Conservation (phyloP, 352 stramenopile genomes). For the Discostella stelligera region DNA sequence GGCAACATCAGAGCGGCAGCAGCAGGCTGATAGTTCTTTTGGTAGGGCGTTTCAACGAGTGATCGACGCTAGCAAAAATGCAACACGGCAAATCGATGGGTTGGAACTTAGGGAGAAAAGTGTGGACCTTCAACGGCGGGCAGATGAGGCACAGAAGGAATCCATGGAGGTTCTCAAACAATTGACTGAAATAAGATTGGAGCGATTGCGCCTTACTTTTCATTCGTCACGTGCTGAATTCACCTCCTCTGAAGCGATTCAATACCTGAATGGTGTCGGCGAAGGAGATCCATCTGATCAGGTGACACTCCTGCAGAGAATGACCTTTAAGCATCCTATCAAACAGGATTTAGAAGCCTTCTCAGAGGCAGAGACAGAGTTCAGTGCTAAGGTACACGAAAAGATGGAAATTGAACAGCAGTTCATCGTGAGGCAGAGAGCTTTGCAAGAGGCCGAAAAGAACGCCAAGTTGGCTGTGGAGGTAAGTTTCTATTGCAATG, state of each 20-base stretch:
- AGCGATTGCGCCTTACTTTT: constrained; percentile 44
- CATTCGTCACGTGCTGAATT: constrained; percentile 37
- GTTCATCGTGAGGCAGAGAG: not conserved
- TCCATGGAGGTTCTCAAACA: constrained; percentile 25
- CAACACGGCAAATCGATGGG: constrained; percentile 44
- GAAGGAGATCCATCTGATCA: not conserved
- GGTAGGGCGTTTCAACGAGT: constrained; percentile 40
- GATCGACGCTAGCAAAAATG: constrained; percentile 46
- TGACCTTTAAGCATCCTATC: constrained; percentile 40
- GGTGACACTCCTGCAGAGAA: constrained; percentile 35
- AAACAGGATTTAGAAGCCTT: constrained; percentile 44
- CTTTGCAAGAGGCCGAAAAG: constrained; percentile 23
- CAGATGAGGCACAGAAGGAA: constrained; percentile 35
- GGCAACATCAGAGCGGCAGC: not conserved
- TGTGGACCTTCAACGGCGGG: constrained; percentile 27
- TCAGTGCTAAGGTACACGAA: constrained; percentile 18
- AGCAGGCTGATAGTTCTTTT: too few relatives aligned
- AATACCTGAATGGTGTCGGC: constrained; percentile 37
- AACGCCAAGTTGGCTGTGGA: constrained; percentile 13
- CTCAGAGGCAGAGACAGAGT: constrained; percentile 26
- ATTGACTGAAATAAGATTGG: constrained; percentile 30
- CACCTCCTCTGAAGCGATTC: constrained; percentile 27
- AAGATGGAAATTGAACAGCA: constrained; percentile 25
- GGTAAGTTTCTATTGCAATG: constrained; percentile 1
- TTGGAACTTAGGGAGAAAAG: constrained; percentile 41